A percentile compares a stretch with the other conserved stretches of the same genome.
Evolutionary conservation across 139 green algal species (phyloP).

Genomic region (Coelastrella sp.): DNA sequence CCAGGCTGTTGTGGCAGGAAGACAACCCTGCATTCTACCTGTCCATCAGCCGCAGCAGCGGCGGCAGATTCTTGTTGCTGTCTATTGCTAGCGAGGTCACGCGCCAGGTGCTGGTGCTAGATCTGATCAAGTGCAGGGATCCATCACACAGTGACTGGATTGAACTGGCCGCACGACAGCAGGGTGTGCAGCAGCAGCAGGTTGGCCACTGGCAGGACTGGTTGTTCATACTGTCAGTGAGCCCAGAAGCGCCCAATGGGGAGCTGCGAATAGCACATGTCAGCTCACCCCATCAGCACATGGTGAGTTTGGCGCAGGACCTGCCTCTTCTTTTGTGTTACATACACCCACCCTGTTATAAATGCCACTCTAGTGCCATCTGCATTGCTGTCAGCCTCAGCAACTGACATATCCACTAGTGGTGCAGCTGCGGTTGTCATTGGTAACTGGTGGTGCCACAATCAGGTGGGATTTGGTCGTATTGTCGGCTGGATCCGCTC

Average conservation of each 20-base stretch:
- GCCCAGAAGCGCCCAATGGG: slow-evolving; percentile 15
- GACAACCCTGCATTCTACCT: slow-evolving; percentile 36
- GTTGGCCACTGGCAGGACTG: slow-evolving; percentile 34
- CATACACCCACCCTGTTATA: no score
- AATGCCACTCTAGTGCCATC: no score
- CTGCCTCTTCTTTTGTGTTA: not conserved
- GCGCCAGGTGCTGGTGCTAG: slow-evolving; percentile 15
- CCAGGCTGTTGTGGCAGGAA: slow-evolving; percentile 28
- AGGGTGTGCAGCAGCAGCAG: slow-evolving; percentile 40
- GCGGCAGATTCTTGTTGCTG: slow-evolving; percentile 37
- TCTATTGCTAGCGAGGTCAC: slow-evolving; percentile 43
- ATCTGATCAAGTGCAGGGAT: not conserved
- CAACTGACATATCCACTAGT: no score
- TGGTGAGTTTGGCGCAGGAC: not conserved
- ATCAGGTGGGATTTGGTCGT: no score
- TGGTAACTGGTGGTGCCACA: no score
- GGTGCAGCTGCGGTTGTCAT: no score
- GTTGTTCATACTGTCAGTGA: slow-evolving; percentile 30
- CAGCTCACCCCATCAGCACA: not conserved
- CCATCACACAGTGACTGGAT: slow-evolving; percentile 1
- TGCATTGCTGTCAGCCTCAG: no score
- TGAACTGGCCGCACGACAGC: not conserved
- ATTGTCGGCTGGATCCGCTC: no score
- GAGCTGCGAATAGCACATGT: slow-evolving; percentile 26
- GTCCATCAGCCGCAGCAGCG: slow-evolving; percentile 35